These are phyloP conservation scores for Boletus tomentosulus DNA, from an alignment of 768 basidiomycete species.

Conservation along the genomic window DNA sequence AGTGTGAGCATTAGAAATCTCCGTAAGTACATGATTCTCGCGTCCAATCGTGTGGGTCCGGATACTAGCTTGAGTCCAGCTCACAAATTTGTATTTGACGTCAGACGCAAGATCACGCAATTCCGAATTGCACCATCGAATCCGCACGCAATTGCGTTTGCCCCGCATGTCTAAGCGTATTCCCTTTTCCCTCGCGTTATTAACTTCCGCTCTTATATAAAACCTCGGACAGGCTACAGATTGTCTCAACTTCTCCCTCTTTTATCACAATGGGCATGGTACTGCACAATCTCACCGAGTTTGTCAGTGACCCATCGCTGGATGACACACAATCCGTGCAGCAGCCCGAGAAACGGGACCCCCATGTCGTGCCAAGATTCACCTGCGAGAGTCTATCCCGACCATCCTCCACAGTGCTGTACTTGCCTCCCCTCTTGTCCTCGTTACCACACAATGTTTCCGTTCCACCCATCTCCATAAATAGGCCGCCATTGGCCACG, in stretches of 20 bases:
- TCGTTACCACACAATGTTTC: conserved; percentile 53
- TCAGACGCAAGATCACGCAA: conserved; percentile 33
- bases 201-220: conserved; percentile 6
- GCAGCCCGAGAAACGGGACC: conserved; percentile 34
- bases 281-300: conserved; percentile 2
- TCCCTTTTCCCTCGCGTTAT: neutral
- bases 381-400: conserved; percentile 32
- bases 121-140: conserved; percentile 17
- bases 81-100: conserved; percentile 7
- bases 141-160: neutral
- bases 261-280: conserved; percentile 17
- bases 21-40: neutral
- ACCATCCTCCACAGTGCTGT: conserved; percentile 55
- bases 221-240: too few species aligned
- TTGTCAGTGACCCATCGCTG: neutral
- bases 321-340: neutral
- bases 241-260: neutral
- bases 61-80: neutral
- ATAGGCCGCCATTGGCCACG: conserved; percentile 51
- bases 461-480: conserved; percentile 19
- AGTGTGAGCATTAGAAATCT: neutral
- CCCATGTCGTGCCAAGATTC: conserved; percentile 56
- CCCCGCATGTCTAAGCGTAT: neutral
- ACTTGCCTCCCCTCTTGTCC: conserved; percentile 82
- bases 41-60: neutral